Evolutionary conservation across 2,329 filamentous ascomycete species (phyloP).

Genomic region (Bisporella sp.): DNA sequence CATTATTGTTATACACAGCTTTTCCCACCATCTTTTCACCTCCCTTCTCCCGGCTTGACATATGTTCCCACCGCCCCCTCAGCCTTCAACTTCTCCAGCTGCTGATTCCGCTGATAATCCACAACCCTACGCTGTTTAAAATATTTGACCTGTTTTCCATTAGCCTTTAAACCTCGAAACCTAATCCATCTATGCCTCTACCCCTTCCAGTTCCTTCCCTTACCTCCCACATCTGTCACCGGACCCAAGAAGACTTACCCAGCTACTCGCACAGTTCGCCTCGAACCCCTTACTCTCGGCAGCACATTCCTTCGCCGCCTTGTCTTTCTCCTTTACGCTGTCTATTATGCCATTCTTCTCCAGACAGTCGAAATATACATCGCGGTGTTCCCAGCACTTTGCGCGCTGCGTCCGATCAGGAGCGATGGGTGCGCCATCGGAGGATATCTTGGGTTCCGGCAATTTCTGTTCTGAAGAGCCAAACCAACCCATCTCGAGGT

Average conservation of each 20-base stretch:
- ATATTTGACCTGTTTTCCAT: conserved; percentile 67
- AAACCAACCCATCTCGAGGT: conserved; percentile 42
- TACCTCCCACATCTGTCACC: too few relatives aligned
- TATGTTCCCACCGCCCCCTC: conserved; percentile 54
- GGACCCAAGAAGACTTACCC: conserved; percentile 56
- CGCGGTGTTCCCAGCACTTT: conserved; percentile 84
- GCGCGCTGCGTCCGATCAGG: conserved; percentile 79
- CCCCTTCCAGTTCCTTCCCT: not conserved
- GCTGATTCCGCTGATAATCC: conserved; percentile 78
- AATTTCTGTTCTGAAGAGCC: conserved; percentile 25
- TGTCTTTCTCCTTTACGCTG: conserved; percentile 50
- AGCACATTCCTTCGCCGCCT: conserved; percentile 50
- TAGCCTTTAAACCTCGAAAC: not conserved
- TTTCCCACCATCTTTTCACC: too few relatives aligned
- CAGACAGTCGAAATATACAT: conserved; percentile 82
- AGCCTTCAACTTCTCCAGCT: conserved; percentile 65
- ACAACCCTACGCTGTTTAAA: conserved; percentile 96
- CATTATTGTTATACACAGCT: too few relatives aligned
- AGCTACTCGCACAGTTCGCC: conserved; percentile 78
- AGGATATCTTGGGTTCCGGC: conserved; percentile 37
- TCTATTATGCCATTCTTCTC: conserved; percentile 79
- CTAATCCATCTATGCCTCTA: not conserved
- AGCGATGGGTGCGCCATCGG: conserved; percentile 61
- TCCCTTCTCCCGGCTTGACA: not conserved
- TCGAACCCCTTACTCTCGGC: conserved; percentile 63